Evolutionary conservation across 2,329 filamentous ascomycete genomes (phyloP).

Genomic region (Sphaerulina musiva): DNA sequence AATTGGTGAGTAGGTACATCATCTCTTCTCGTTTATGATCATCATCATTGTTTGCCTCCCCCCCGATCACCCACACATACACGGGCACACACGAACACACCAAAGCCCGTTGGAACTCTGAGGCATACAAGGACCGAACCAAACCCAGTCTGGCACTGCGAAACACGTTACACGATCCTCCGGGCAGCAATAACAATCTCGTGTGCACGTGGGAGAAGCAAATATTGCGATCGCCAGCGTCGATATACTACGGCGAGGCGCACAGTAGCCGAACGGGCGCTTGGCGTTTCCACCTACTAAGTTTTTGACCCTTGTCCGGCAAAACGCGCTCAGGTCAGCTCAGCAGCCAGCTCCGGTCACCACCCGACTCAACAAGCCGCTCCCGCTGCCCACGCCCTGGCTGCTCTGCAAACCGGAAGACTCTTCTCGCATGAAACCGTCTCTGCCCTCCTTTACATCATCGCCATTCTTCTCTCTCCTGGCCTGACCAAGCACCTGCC

Average conservation of each 20-base stretch:
- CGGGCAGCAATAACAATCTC: no score
- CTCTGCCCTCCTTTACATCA: conserved; percentile 2
- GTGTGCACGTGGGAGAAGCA: no score
- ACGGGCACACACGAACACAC: no score
- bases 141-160: no score
- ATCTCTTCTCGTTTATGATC: not conserved
- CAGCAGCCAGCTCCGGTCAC: not conserved
- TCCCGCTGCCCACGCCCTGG: not conserved
- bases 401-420: not conserved
- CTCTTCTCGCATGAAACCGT: conserved; percentile 1
- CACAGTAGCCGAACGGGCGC: not conserved
- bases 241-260: conserved; percentile 3
- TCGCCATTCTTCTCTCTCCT: not conserved
- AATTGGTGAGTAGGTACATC: not conserved
- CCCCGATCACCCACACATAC: no score
- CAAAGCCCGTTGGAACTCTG: no score
- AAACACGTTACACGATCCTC: no score
- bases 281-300: not conserved
- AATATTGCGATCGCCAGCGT: conserved; percentile 9
- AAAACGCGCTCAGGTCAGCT: not conserved
- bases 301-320: not conserved
- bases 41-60: no score
- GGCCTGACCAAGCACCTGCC: not conserved
- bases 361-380: not conserved
- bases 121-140: no score